Percentiles rank a stretch among this genome's conserved stretches.
Conservation (phyloP, 1,284 basidiomycete genomes). For the Puccinia triticina region DNA sequence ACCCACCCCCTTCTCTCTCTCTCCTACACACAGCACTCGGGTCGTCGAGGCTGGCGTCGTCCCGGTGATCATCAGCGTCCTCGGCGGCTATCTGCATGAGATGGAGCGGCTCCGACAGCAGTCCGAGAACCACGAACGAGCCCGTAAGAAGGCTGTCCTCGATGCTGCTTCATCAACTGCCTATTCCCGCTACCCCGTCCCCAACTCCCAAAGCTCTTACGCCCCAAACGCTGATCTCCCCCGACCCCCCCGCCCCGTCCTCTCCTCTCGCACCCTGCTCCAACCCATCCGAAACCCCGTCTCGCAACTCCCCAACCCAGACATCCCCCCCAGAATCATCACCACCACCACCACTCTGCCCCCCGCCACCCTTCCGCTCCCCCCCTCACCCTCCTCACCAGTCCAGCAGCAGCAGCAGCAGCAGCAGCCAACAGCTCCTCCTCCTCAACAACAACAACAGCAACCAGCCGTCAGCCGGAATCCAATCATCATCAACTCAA, state of each 20-base stretch:
- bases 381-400: conserved; percentile 1
- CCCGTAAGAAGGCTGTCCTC: conserved; percentile 31
- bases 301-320: conserved; percentile 46
- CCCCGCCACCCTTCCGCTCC: conserved; percentile 42
- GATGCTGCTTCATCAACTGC: conserved; percentile 60
- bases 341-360: conserved; percentile 48
- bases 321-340: conserved; percentile 22
- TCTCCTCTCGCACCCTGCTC: conserved; percentile 50
- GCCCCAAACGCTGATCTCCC: conserved; percentile 34
- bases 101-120: conserved; percentile 62
- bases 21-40: conserved; percentile 75
- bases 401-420: background rate
- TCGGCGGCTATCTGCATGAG: conserved; percentile 72
- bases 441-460: background rate
- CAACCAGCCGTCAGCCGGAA: background rate
- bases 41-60: conserved; percentile 96
- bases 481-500: conserved; percentile 24
- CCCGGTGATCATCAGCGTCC: conserved; percentile 88
- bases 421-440: background rate
- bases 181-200: conserved; percentile 40
- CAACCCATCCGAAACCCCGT: conserved; percentile 46
- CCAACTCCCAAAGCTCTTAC: conserved; percentile 26
- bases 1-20: background rate
- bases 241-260: conserved; percentile 39
- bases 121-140: conserved; percentile 52